phyloP scores from a whole-genome alignment of 805 yeast genomes.

The Saccharomyces paradoxus region DNA sequence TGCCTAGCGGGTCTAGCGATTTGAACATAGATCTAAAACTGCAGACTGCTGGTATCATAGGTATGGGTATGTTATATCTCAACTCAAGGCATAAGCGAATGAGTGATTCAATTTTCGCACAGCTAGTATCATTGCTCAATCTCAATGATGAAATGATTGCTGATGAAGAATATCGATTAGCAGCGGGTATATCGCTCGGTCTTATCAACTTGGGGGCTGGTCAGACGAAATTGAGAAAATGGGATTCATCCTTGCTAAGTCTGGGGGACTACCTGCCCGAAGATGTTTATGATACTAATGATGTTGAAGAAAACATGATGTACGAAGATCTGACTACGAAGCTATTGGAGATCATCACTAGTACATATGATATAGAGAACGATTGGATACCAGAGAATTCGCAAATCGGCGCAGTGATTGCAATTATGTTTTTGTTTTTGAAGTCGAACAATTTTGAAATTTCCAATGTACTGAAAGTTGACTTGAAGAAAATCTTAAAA shows the following conservation, averaged over 20 bases:
- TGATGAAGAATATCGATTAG: constrained; percentile 73
- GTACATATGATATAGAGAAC: constrained; percentile 19
- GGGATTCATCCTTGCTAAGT: constrained; percentile 29
- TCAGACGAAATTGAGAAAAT: constrained; percentile 31
- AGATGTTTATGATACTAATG: constrained; percentile 3
- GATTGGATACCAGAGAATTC: constrained; percentile 31
- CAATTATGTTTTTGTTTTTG: constrained; percentile 65
- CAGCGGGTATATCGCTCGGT: constrained; percentile 87
- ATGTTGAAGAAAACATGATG: constrained; percentile 3
- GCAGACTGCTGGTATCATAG: constrained; percentile 86
- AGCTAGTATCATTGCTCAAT: constrained; percentile 43
- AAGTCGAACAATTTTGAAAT: constrained; percentile 52
- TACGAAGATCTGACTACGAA: constrained; percentile 3
- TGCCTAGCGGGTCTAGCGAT: constrained; percentile 88
- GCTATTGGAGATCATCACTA: constrained; percentile 14
- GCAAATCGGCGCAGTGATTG: constrained; percentile 64
- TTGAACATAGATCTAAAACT: constrained; percentile 74
- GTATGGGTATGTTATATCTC: constrained; percentile 77
- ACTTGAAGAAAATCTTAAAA: constrained; percentile 46
- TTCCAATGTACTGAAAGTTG: constrained; percentile 41
- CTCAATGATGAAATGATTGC: constrained; percentile 49
- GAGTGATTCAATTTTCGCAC: constrained; percentile 70
- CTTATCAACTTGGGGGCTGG: constrained; percentile 76
- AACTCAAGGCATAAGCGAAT: constrained; percentile 76
- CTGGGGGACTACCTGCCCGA: neutral